Conservation (phyloP, 2,329 filamentous ascomycete species). For the Pezicula radicicola region DNA sequence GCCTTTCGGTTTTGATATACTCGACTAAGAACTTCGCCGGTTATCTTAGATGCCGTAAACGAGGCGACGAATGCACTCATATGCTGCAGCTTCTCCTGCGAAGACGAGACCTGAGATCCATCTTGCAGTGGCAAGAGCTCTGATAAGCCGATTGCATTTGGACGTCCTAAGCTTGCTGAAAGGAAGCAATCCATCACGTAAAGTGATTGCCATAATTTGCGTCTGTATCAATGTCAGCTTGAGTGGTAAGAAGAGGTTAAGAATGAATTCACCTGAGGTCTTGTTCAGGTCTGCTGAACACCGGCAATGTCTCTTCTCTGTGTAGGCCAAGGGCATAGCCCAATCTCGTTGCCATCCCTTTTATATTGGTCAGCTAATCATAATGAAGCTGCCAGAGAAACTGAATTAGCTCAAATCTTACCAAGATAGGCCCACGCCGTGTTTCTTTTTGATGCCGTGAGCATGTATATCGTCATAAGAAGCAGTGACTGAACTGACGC, state of each 20-base stretch:
- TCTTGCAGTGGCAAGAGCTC: constrained; percentile 2
- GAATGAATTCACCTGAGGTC: constrained; percentile 12
- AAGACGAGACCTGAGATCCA: not conserved
- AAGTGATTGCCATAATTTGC: constrained; percentile 60
- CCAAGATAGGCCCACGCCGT: constrained; percentile 59
- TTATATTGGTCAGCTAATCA: not conserved
- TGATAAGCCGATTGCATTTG: constrained; percentile 35
- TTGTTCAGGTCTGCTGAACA: constrained; percentile 44
- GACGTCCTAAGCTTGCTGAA: constrained; percentile 58
- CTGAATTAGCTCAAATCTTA: constrained; percentile 21
- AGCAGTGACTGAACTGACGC: constrained; percentile 61
- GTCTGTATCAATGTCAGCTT: constrained; percentile 30
- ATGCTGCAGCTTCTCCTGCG: too few relatives aligned
- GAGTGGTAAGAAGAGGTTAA: not conserved
- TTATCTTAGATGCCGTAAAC: constrained; percentile 8
- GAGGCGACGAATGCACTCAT: not conserved
- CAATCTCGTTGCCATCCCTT: constrained; percentile 59
- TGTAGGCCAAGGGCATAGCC: constrained; percentile 61
- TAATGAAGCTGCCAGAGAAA: not conserved
- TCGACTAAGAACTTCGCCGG: constrained; percentile 8
- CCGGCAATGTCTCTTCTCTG: constrained; percentile 51
- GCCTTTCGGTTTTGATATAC: constrained; percentile 44
- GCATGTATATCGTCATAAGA: constrained; percentile 61
- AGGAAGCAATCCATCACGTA: constrained; percentile 63
- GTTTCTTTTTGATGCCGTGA: constrained; percentile 59